A percentile compares a stretch with the other conserved stretches of the same genome.
phyloP scores from a whole-genome alignment of 2,329 filamentous ascomycete genomes.

The Dactylonectria macrodidyma region DNA sequence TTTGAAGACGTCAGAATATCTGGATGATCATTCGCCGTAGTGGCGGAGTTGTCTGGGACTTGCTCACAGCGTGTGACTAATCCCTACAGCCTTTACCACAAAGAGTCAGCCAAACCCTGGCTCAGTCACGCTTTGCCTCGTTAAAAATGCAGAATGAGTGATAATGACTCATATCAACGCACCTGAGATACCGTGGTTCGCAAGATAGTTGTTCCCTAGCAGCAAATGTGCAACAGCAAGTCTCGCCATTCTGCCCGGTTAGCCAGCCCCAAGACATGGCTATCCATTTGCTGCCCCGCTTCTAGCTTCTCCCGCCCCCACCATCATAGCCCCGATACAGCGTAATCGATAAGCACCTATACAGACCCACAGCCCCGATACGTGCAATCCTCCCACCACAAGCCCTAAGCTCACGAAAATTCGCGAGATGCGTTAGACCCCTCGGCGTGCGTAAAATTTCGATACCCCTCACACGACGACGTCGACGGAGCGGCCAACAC shows the following conservation, averaged over 20 bases:
- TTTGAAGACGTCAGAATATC: conserved; percentile 27
- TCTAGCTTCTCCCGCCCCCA: conserved; percentile 43
- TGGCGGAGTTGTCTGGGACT: conserved; percentile 31
- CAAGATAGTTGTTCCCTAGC: neutral
- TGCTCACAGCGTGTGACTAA: conserved; percentile 46
- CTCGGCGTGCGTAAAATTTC: conserved; percentile 56
- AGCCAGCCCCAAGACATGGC: conserved; percentile 20
- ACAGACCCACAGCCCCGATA: conserved; percentile 36
- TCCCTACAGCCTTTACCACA: conserved; percentile 30
- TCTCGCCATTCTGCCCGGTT: conserved; percentile 19
- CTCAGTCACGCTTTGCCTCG: conserved; percentile 28
- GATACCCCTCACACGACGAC: conserved; percentile 51
- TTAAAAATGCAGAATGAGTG: conserved; percentile 37
- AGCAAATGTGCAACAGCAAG: conserved; percentile 13
- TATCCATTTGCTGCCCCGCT: conserved; percentile 46
- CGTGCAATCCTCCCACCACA: conserved; percentile 53
- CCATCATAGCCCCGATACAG: conserved; percentile 40
- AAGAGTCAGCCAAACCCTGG: conserved; percentile 38
- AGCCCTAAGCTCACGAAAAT: conserved; percentile 59
- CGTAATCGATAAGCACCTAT: conserved; percentile 49
- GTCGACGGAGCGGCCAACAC: conserved; percentile 38
- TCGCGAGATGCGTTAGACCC: conserved; percentile 47
- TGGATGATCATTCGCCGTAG: conserved; percentile 23
- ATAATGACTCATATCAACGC: conserved; percentile 47
- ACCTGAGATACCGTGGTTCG: conserved; percentile 26